Percentiles rank a stretch among this genome's conserved stretches.
These are phyloP conservation scores for Talaromyces piceae DNA, from an alignment of 2,329 filamentous ascomycete genomes.

Conservation along the genomic window DNA sequence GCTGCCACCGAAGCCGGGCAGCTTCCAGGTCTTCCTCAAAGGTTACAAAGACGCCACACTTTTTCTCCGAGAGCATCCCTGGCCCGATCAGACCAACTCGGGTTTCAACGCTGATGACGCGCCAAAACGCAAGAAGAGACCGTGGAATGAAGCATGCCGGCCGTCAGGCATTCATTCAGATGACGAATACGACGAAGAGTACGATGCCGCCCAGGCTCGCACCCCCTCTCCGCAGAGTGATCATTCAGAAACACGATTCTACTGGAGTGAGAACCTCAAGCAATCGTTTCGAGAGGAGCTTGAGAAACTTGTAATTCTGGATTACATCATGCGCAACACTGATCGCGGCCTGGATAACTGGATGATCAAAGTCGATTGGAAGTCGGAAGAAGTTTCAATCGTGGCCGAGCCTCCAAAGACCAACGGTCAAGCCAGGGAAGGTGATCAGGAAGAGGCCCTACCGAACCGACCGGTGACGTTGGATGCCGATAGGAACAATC, in stretches of 20 bases:
- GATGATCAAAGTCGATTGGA: conserved; percentile 97
- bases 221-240: conserved; percentile 41
- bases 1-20: conserved; percentile 82
- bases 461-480: conserved; percentile 56
- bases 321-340: conserved; percentile 99
- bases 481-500: conserved; percentile 34
- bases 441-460: conserved; percentile 41
- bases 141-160: conserved; percentile 77
- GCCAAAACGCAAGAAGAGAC: conserved; percentile 59
- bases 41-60: conserved; percentile 96
- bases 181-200: conserved; percentile 54
- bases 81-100: conserved; percentile 77
- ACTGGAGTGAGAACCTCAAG: conserved; percentile 83
- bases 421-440: conserved; percentile 42
- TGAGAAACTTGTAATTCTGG: conserved; percentile 92
- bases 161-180: conserved; percentile 55
- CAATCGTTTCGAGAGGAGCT: conserved; percentile 90
- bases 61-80: conserved; percentile 89
- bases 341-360: conserved; percentile 95
- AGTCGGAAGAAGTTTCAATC: conserved; percentile 74
- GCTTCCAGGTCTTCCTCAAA: conserved; percentile 95
- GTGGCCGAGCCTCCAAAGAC: conserved; percentile 73
- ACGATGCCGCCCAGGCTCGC: conserved; percentile 27
- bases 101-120: conserved; percentile 63
- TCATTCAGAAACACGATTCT: conserved; percentile 49